These are phyloP conservation scores for Termitomyces sp. DNA, from an alignment of 1,284 basidiomycete species.

Conservation along the genomic window DNA sequence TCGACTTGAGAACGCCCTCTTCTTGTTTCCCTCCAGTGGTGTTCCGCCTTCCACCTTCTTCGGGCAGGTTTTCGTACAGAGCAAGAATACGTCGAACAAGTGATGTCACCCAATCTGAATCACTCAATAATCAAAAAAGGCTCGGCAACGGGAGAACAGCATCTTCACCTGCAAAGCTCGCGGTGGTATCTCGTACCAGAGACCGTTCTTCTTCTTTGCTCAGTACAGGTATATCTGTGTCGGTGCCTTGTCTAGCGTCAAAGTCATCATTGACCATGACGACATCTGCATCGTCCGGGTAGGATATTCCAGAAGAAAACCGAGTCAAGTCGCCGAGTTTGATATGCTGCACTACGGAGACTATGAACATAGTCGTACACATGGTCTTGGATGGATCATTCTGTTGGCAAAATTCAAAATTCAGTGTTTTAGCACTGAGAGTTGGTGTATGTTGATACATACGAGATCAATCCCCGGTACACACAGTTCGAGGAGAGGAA, in stretches of 20 bases:
- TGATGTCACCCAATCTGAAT: constrained; percentile 81
- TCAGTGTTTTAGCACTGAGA: constrained; percentile 4
- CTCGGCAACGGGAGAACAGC: background rate
- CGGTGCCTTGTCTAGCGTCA: constrained; percentile 39
- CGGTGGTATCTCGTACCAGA: constrained; percentile 73
- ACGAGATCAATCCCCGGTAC: constrained; percentile 89
- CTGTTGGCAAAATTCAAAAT: constrained; percentile 39
- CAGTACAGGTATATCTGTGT: constrained; percentile 38
- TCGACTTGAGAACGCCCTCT: constrained; percentile 76
- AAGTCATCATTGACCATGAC: constrained; percentile 53
- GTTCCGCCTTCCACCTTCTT: constrained; percentile 82
- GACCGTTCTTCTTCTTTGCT: constrained; percentile 70
- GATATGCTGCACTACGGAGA: constrained; percentile 74
- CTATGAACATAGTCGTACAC: constrained; percentile 76
- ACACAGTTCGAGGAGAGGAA: constrained; percentile 86
- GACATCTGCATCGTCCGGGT: constrained; percentile 47
- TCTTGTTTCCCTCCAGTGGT: constrained; percentile 84
- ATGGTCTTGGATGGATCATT: constrained; percentile 94
- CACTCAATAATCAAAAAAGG: constrained; percentile 3
- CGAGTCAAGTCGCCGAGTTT: constrained; percentile 78
- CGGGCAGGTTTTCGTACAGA: constrained; percentile 90
- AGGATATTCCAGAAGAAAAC: constrained; percentile 48
- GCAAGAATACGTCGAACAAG: constrained; percentile 85
- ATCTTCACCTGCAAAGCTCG: constrained; percentile 66
- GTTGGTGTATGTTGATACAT: constrained; percentile 22